Conservation (phyloP, 371 early-diverging fungal species). For the Hamiltosporidium magnivora region DNA sequence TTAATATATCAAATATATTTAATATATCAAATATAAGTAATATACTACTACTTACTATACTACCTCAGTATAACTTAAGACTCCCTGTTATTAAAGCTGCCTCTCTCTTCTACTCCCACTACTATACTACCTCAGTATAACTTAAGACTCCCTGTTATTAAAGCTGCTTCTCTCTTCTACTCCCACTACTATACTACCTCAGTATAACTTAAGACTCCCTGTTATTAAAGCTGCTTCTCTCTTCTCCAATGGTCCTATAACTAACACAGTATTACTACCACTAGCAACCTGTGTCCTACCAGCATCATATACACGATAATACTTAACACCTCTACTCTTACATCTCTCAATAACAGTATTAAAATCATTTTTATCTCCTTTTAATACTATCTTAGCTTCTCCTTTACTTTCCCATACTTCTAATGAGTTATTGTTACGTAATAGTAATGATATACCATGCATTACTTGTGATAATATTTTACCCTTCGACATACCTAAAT, state of each 20-base stretch:
- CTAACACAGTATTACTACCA: conserved; percentile 47
- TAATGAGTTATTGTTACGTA: conserved; percentile 7
- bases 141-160: too few species aligned
- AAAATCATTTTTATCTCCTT: conserved; percentile 30
- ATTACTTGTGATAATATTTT: conserved; percentile 52
- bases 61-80: too few species aligned
- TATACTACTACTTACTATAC: too few species aligned
- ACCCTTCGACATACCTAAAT: conserved; percentile 52
- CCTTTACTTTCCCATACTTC: conserved; percentile 35
- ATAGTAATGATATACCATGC: conserved; percentile 38
- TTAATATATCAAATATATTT: too few species aligned
- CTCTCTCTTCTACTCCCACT: too few species aligned
- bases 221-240: conserved; percentile 1
- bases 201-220: conserved; percentile 4
- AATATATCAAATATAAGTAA: too few species aligned
- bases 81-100: too few species aligned
- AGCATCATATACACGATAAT: conserved; percentile 47
- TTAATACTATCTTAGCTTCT: conserved; percentile 40
- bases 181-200: background rate
- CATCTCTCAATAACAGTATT: conserved; percentile 9
- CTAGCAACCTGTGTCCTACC: conserved; percentile 56
- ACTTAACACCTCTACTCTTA: conserved; percentile 12
- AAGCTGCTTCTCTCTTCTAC: too few species aligned
- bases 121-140: too few species aligned
- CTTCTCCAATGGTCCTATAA: conserved; percentile 32